Evolutionary conservation across 148 eudicot genomes (phyloP), one percentile per base, ranked within the genome.

Genomic region (Diospyros kaki): DNA sequence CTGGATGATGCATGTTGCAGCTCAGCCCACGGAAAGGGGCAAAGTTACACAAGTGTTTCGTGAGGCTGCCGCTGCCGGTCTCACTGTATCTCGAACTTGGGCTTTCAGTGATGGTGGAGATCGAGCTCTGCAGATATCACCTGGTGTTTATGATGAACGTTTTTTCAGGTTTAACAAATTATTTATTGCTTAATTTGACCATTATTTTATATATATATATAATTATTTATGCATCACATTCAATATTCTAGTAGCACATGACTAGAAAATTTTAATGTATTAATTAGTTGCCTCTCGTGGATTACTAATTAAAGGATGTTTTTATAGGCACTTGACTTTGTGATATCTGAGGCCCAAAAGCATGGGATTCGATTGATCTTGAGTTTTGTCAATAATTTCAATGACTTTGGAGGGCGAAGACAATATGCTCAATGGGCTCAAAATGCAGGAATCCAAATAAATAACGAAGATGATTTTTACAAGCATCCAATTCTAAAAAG

Each of bases 1-100:
- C 76, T 95, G 99, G 99, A 79, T 95, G 60, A 95, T 95, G 97
- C 92, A 93, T 67, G 93, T 92, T 76, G 94, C 93, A 69, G 96
- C 85, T 73, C 89, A 93, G 62, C 85, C 61, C 1, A 69, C 66
- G n/a, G 79, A 79, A 14, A 86, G 85, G 71, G 78, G 84, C 6
- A 87, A 87, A 73, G 84, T 95, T 15, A 83, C 77, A 71, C 84
- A 78, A 15, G 86, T 95, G 84, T 82, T 90, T 43, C 83, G 81
- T 80, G 84, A 87, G 63, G 97, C 91, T 73, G 90, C 96, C 13
- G 89, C 88, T 76, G 90, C 92, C 94, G 98, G 98, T 56, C 88
- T 95, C 10, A 87, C 97, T 69, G 98, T 95, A 45, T 95, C 96
- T 78, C 77, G 98, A 80, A 89, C 96, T 73, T 95, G 99, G 99